A percentile compares a stretch with the other conserved stretches of the same genome.
Conservation (phyloP, 2,329 filamentous ascomycete genomes). For the Hirsutella thompsonii region DNA sequence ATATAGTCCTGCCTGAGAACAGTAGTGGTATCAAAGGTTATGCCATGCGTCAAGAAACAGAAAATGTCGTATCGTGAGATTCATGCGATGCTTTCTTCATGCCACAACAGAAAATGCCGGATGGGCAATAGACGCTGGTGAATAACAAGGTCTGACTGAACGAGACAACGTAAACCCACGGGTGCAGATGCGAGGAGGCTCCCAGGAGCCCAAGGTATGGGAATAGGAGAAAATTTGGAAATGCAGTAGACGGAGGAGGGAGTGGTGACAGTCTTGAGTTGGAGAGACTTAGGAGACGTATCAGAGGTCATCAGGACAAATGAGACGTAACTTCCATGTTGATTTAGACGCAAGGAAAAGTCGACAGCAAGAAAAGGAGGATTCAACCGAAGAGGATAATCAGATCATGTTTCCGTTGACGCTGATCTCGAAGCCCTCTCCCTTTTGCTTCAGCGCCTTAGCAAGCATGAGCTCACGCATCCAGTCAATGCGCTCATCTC, state of each 20-base stretch:
- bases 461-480: constrained; percentile 89
- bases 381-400: too few species aligned
- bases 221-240: too few species aligned
- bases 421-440: constrained; percentile 68
- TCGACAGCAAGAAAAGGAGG: background rate
- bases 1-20: background rate
- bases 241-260: background rate
- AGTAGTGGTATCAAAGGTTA: background rate
- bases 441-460: constrained; percentile 75
- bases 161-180: too few species aligned
- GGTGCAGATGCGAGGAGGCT: too few species aligned
- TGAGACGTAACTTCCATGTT: background rate
- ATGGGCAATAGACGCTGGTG: background rate
- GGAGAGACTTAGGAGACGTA: too few species aligned
- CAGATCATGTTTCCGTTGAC: constrained; percentile 68
- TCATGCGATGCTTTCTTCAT: background rate
- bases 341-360: background rate
- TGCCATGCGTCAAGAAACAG: background rate
- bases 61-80: background rate
- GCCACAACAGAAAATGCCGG: background rate
- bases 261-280: background rate
- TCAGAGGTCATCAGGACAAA: background rate
- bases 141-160: background rate
- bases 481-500: constrained; percentile 93
- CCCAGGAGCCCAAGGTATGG: too few species aligned